Evolutionary conservation across 192 early-diverging fungal genomes (phyloP), one percentile per base, ranked within the genome.

Genomic region (Umbelopsis sp.): DNA sequence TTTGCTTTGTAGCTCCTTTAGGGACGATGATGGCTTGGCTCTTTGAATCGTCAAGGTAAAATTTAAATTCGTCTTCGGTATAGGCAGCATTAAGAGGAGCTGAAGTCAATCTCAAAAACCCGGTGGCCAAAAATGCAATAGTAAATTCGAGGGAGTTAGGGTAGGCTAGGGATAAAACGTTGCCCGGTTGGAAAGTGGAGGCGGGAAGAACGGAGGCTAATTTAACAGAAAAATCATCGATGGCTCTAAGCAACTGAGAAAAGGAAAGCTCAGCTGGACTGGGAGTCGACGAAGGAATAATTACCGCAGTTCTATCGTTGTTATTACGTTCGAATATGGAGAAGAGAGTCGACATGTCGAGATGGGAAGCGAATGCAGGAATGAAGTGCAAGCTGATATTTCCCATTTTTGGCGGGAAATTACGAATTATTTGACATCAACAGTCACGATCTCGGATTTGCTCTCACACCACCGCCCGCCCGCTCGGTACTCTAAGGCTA

Each of bases 81-180:
- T 90, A 87, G 7, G 81, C 79, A 11, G 90, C 82, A 71, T 93
- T 92, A 21, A 94, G 79, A 37, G 93, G 93, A 45, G 92, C 88
- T 4, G 91, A 87, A 3, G 87, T 79, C 70, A 86, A 80, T 58
- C 89, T 86, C 75, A 85, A 72, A 9, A 86, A 75, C 0, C 85
- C 82, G 16, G 82, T 83, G 20, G 84, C 92, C 46, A 94, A 81
- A 66, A 94, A 93, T 33, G 85, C 78, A 11, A 90, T 75, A 23
- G 89, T 74, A 66, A 88, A 90, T 66, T 88, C 85, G 3, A 93
- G 73, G 0, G 87, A 87, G 74, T 92, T 94, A 35, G 91, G 89
- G 70, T 89, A 77, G 21, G 85, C 69, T 49, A 86, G 82, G 22
- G 89, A 83, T 15, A 91, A 66, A 3, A 81, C 79, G 25, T 73